phyloP scores from a whole-genome alignment of 352 stramenopile species.

The Globisporangium nodosum region DNA sequence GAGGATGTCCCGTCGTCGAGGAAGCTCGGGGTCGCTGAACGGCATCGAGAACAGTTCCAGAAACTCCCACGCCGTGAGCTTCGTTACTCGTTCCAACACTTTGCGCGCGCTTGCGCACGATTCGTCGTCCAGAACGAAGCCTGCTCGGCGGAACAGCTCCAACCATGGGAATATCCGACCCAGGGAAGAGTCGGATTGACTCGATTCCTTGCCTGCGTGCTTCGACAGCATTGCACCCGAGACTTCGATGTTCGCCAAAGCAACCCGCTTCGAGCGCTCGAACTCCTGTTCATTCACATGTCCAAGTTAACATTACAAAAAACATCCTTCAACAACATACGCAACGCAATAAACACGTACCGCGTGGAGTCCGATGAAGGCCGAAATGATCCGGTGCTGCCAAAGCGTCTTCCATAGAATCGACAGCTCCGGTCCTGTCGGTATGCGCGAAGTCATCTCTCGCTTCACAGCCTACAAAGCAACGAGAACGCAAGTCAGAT shows the following conservation, averaged over 20 bases:
- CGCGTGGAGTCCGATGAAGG: constrained; percentile 50
- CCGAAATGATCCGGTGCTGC: constrained; percentile 56
- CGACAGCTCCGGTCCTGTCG: constrained; percentile 51
- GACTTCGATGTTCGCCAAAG: constrained; percentile 15
- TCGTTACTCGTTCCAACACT: constrained; percentile 30
- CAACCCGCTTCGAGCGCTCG: constrained; percentile 13
- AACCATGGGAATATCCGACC: constrained; percentile 52
- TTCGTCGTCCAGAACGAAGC: constrained; percentile 49
- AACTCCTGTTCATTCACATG: constrained; percentile 13
- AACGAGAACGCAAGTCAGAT: background rate
- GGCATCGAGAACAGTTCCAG: constrained; percentile 80
- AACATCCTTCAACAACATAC: background rate
- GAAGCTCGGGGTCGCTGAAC: constrained; percentile 55
- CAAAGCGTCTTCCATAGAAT: constrained; percentile 65
- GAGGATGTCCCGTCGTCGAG: constrained; percentile 52
- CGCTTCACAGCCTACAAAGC: constrained; percentile 38
- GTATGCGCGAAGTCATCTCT: constrained; percentile 49
- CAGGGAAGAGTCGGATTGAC: constrained; percentile 3
- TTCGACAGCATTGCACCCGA: constrained; percentile 10
- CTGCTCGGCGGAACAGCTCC: constrained; percentile 62
- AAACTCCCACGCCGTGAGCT: constrained; percentile 66
- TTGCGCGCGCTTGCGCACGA: constrained; percentile 28
- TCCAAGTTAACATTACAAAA: background rate
- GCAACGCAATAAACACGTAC: constrained; percentile 20
- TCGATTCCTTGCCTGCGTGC: constrained; percentile 3